Base-by-base conservation (phyloP, 2,329 filamentous ascomycete species). In the Ascochyta rabiei region DNA sequence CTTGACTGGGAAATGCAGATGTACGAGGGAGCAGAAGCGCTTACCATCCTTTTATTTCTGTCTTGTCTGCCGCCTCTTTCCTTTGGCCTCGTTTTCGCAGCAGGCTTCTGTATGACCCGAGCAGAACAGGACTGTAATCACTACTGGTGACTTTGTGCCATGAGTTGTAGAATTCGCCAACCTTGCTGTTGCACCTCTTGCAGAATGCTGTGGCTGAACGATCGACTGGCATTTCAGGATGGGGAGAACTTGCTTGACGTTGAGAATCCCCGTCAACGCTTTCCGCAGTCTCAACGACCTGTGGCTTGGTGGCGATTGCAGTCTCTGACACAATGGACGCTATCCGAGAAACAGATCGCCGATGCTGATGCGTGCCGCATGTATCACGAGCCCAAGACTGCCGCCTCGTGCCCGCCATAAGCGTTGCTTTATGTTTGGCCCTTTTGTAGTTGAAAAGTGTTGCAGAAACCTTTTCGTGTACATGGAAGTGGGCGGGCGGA, bases 111-210 rank as follows among this genome's bases (percentile, higher is more conserved):
- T 74, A 75, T 41, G 73, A 73, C 45, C 64, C 72, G 35, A 69
- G 61, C 46, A 73, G 52, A 4, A 71, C 59, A 30, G 75, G 74
- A 26, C 72, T 61, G 53, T 70, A 75, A 56, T 75, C 75, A 43
- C 63, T 66, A 30, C 63, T 56, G 23, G 74, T 75, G 51, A 74
- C 56, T 48, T 64, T 65, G 57, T 64, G 57, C 71, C 71, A 77
- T 49, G 64, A 65, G 53, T 76, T 76, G 60, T 68, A 75, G 57
- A 74, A 76, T 16, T 74, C 64, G 49, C 72, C 75, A 46, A 75
- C 52, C 7, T 51, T 46, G 43, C 46, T 42, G 5, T 56, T 40
- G 59, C 74, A 76, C 18, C 52, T 63, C 35, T 59, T 62, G 65
- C 73, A 76, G 47, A 64, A 61, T 55, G 56, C 72, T 43, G 56